A percentile compares a stretch with the other conserved stretches of the same genome.
Evolutionary conservation across 2,329 filamentous ascomycete genomes (phyloP).

Genomic region (Epichloe sp.): DNA sequence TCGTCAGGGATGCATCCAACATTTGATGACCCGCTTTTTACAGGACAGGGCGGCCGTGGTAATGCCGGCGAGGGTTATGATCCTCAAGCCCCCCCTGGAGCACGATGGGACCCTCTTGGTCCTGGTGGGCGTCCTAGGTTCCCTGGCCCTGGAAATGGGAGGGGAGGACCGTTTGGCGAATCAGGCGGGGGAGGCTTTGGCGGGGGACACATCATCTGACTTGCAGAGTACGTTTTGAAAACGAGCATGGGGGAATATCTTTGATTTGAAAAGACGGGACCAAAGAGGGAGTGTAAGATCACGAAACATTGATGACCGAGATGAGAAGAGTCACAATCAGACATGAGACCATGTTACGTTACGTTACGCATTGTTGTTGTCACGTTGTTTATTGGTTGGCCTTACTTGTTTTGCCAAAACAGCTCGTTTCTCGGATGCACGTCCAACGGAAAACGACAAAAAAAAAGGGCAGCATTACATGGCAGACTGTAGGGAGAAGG

Average conservation of each 20-base stretch:
- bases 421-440: too few species aligned
- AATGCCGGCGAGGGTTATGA: constrained; percentile 30
- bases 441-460: too few species aligned
- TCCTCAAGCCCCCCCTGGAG: constrained; percentile 73
- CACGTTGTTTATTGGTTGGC: background rate
- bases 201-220: constrained; percentile 21
- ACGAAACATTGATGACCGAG: background rate
- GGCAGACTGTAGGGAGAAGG: background rate
- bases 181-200: constrained; percentile 22
- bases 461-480: too few species aligned
- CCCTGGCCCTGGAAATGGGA: constrained; percentile 28
- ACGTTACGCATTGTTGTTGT: too few species aligned
- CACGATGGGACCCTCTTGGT: constrained; percentile 80
- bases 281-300: background rate
- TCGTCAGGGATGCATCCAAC: constrained; percentile 89
- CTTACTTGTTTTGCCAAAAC: too few species aligned
- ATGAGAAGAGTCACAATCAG: background rate
- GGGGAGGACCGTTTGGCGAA: constrained; percentile 27
- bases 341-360: background rate
- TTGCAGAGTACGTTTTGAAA: background rate
- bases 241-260: too few species aligned
- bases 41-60: constrained; percentile 35
- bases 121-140: constrained; percentile 44
- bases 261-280: background rate
- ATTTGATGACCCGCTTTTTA: constrained; percentile 81